Evolutionary conservation across 306 rosid species (phyloP).

Genomic region (Cotoneaster glaucophyllus): DNA sequence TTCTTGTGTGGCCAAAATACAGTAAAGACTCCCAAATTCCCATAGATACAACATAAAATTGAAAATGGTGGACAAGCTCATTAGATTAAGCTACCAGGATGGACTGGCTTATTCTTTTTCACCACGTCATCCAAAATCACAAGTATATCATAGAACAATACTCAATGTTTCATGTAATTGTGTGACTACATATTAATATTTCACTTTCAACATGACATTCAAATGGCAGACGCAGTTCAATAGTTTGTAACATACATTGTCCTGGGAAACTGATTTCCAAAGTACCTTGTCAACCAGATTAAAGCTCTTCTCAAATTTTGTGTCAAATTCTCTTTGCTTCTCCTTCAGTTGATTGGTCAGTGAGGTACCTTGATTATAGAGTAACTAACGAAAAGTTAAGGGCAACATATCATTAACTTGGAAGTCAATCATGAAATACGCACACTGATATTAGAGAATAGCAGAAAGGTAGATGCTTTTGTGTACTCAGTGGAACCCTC

Average conservation of each 20-base stretch:
- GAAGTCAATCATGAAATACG: neutral
- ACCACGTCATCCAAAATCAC: neutral
- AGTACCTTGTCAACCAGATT: slow-evolving; percentile 62
- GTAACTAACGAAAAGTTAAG: neutral
- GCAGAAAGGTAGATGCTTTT: neutral
- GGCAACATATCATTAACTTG: neutral
- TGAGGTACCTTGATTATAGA: slow-evolving; percentile 49
- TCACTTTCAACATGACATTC: neutral
- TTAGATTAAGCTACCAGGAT: neutral
- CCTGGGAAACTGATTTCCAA: neutral
- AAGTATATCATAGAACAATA: neutral
- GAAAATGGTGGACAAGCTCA: neutral
- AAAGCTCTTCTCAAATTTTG: slow-evolving; percentile 60
- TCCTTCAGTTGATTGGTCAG: slow-evolving; percentile 62
- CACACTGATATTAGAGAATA: neutral
- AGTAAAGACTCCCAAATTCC: neutral
- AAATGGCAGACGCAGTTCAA: neutral
- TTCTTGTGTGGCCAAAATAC: neutral
- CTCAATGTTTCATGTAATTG: neutral
- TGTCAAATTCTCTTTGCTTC: slow-evolving; percentile 75
- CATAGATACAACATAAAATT: neutral
- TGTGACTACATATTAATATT: neutral
- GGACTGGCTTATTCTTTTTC: neutral
- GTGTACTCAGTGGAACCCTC: neutral
- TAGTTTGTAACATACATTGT: neutral